Percentiles rank a stretch among this genome's conserved stretches.
phyloP scores from a whole-genome alignment of 169 alveolate species.

The Plasmodium cynomolgi region DNA sequence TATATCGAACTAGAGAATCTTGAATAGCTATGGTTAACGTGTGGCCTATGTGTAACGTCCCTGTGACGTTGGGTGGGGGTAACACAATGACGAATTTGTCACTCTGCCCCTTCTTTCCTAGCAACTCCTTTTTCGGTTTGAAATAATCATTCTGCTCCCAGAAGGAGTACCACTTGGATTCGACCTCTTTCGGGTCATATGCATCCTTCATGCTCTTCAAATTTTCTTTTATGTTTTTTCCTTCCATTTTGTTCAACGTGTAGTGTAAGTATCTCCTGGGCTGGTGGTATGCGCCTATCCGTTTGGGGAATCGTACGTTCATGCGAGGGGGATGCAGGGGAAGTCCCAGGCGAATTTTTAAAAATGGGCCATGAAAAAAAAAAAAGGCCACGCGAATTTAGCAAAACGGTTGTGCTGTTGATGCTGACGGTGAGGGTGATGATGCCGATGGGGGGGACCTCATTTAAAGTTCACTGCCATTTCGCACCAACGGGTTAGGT shows the following conservation, averaged over 20 bases:
- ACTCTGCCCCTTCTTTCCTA: constrained; percentile 72
- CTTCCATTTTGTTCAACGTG: constrained; percentile 32
- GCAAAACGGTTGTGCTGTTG: background rate
- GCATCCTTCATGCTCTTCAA: constrained; percentile 86
- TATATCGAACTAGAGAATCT: constrained; percentile 97
- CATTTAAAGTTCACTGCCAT: background rate
- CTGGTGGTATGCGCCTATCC: background rate
- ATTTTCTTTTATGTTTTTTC: constrained; percentile 33
- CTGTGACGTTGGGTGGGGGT: constrained; percentile 99
- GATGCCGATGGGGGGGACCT: background rate
- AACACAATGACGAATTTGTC: constrained; percentile 94
- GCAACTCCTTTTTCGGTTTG: constrained; percentile 77
- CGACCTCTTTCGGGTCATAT: constrained; percentile 97
- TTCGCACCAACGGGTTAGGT: background rate
- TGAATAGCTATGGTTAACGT: constrained; percentile 98
- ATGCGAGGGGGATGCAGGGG: background rate
- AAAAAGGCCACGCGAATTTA: background rate
- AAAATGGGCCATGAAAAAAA: background rate
- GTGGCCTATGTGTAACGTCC: constrained; percentile 99
- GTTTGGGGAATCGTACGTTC: background rate
- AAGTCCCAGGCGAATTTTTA: background rate
- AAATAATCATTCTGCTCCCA: constrained; percentile 94
- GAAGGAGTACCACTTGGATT: constrained; percentile 95
- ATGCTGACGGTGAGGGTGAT: background rate
- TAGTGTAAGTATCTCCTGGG: background rate